phyloP scores from a whole-genome alignment of 2,329 filamentous ascomycete species.

The Madurella fahalii region DNA sequence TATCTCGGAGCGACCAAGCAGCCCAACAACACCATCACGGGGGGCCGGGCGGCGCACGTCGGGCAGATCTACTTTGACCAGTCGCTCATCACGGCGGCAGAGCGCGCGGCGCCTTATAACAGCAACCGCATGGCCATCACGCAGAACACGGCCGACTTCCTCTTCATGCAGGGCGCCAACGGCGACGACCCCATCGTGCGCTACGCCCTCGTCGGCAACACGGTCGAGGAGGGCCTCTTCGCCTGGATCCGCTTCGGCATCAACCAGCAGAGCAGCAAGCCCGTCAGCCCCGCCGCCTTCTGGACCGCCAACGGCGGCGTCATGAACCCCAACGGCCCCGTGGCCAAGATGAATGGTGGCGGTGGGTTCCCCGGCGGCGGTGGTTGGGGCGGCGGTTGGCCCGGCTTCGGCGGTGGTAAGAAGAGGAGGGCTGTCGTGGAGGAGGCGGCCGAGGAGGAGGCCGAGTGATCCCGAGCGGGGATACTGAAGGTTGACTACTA shows the following conservation, averaged over 20 bases:
- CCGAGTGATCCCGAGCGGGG: neutral
- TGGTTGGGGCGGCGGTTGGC: slow-evolving; percentile 2
- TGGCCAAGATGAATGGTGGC: neutral
- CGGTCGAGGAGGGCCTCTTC: slow-evolving; percentile 27
- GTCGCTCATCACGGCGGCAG: slow-evolving; percentile 22
- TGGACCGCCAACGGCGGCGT: slow-evolving; percentile 26
- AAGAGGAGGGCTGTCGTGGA: neutral
- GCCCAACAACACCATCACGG: slow-evolving; percentile 29
- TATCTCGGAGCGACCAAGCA: slow-evolving; percentile 42
- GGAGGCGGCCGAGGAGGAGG: slow-evolving; percentile 1
- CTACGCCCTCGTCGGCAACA: slow-evolving; percentile 27
- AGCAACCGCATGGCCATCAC: slow-evolving; percentile 25
- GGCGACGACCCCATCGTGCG: slow-evolving; percentile 31
- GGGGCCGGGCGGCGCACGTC: slow-evolving; percentile 27
- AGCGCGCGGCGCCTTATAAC: slow-evolving; percentile 27
- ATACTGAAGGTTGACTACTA: neutral
- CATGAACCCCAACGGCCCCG: slow-evolving; percentile 28
- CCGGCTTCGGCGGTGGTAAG: slow-evolving; percentile 1
- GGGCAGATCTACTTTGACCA: slow-evolving; percentile 32
- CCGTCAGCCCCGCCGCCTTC: slow-evolving; percentile 27
- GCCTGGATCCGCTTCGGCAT: slow-evolving; percentile 32
- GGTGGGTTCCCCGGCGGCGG: slow-evolving; percentile 10
- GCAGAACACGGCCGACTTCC: slow-evolving; percentile 27
- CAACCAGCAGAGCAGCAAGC: slow-evolving; percentile 24
- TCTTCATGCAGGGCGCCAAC: slow-evolving; percentile 28